Percentiles rank a stretch among this genome's conserved stretches.
Evolutionary conservation across 2,329 filamentous ascomycete species (phyloP).

Genomic region (Ophiostoma montium): DNA sequence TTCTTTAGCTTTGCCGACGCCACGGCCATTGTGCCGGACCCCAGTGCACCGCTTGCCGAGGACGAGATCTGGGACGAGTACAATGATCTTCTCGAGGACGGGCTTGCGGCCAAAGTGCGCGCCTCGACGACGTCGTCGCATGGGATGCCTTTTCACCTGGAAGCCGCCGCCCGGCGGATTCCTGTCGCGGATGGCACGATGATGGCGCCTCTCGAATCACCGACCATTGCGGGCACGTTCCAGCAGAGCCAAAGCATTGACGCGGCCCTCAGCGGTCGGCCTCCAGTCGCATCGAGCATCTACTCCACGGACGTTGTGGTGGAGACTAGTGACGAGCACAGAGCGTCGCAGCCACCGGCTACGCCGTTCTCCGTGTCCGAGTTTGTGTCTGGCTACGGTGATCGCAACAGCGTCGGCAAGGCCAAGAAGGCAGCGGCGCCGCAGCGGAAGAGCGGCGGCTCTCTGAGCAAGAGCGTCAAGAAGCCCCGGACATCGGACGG

Average conservation of each 20-base stretch:
- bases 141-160: constrained; percentile 41
- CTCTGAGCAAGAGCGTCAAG: constrained; percentile 13
- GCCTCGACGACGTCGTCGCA: constrained; percentile 42
- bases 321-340: constrained; percentile 28
- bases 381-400: constrained; percentile 26
- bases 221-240: constrained; percentile 19
- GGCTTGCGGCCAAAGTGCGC: constrained; percentile 26
- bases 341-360: constrained; percentile 23
- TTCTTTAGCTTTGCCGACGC: constrained; percentile 44
- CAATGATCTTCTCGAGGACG: constrained; percentile 69
- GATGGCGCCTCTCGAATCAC: constrained; percentile 29
- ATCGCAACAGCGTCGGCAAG: constrained; percentile 17
- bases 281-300: constrained; percentile 32
- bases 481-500: constrained; percentile 26
- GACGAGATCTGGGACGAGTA: constrained; percentile 95
- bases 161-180: constrained; percentile 20
- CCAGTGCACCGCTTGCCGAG: constrained; percentile 50
- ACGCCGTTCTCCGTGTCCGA: constrained; percentile 30
- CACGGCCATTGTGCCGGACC: constrained; percentile 50
- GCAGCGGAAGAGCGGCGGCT: constrained; percentile 19
- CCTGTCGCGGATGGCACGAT: not conserved
- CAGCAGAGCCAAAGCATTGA: constrained; percentile 2
- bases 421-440: constrained; percentile 14
- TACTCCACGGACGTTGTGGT: constrained; percentile 42
- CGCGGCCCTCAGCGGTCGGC: constrained; percentile 7